These are phyloP conservation scores for Diaporthe vaccinii DNA, from an alignment of 2,329 filamentous ascomycete genomes.

Conservation along the genomic window DNA sequence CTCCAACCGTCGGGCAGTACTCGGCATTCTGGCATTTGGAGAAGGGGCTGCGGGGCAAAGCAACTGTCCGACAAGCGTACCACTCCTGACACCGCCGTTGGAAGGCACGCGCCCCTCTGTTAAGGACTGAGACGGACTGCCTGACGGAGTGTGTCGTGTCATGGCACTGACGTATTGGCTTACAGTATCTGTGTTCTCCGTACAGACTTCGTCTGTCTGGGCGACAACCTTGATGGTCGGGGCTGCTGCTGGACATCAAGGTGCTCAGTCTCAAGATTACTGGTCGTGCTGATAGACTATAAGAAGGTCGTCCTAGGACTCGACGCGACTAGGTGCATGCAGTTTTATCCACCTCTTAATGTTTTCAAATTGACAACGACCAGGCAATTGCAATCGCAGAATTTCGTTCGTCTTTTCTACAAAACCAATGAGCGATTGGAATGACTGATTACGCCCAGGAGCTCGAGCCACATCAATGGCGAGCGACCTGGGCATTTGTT, in stretches of 20 bases:
- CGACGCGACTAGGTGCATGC: no score
- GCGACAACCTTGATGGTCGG: constrained; percentile 1
- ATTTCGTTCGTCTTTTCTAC: background rate
- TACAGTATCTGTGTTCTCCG: background rate
- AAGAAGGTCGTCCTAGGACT: background rate
- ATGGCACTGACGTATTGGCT: background rate
- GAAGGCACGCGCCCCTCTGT: background rate
- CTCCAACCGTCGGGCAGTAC: constrained; percentile 5
- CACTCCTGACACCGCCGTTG: background rate
- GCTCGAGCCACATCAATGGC: background rate
- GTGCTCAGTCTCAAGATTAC: background rate
- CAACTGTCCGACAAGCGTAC: background rate
- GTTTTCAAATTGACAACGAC: background rate
- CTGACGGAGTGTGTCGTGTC: background rate
- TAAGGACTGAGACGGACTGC: background rate
- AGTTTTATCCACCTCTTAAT: background rate
- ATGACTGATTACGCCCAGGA: background rate
- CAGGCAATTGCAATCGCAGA: background rate
- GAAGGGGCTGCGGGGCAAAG: background rate
- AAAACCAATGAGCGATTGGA: background rate
- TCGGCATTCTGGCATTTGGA: constrained; percentile 15
- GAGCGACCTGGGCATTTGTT: constrained; percentile 11
- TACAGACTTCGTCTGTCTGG: background rate
- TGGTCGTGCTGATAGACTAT: background rate
- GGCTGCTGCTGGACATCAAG: constrained; percentile 21